Evolutionary conservation across 1,139 yeast species (phyloP).

Genomic region (Debaryomyces coudertii): DNA sequence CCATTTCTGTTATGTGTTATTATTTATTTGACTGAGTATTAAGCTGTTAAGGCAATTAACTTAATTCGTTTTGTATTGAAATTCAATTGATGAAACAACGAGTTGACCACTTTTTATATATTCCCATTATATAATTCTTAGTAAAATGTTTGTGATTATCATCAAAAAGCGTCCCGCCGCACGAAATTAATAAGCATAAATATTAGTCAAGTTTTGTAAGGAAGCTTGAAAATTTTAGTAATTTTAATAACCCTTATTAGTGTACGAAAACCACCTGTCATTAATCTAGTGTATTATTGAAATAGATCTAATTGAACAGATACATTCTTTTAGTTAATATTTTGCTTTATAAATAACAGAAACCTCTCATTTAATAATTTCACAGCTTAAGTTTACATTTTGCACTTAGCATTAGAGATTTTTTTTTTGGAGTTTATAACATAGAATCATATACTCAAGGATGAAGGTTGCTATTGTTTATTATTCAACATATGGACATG

Average conservation of each 20-base stretch:
- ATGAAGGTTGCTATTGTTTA: conserved; percentile 54
- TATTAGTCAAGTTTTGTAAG: conserved; percentile 2
- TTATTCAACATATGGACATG: conserved; percentile 68
- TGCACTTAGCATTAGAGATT: neutral
- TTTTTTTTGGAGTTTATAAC: too few species aligned
- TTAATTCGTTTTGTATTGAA: neutral
- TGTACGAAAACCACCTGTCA: neutral
- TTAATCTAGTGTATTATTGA: neutral
- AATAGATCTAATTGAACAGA: neutral
- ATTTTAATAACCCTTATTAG: conserved; percentile 2
- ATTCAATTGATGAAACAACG: neutral
- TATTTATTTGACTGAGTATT: neutral
- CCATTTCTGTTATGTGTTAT: conserved; percentile 21
- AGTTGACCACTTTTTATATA: neutral
- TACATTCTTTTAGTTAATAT: neutral
- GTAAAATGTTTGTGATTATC: neutral
- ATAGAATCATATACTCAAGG: conserved; percentile 1
- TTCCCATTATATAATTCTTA: conserved; percentile 2
- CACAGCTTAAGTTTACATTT: neutral
- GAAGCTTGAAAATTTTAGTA: neutral
- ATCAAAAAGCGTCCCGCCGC: neutral
- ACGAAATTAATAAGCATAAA: neutral
- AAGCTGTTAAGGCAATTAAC: neutral
- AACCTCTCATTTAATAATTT: neutral
- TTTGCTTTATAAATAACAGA: neutral